A percentile compares a stretch with the other conserved stretches of the same genome.
Evolutionary conservation across 2,329 filamentous ascomycete genomes (phyloP).

Genomic region (Pyricularia sp.): DNA sequence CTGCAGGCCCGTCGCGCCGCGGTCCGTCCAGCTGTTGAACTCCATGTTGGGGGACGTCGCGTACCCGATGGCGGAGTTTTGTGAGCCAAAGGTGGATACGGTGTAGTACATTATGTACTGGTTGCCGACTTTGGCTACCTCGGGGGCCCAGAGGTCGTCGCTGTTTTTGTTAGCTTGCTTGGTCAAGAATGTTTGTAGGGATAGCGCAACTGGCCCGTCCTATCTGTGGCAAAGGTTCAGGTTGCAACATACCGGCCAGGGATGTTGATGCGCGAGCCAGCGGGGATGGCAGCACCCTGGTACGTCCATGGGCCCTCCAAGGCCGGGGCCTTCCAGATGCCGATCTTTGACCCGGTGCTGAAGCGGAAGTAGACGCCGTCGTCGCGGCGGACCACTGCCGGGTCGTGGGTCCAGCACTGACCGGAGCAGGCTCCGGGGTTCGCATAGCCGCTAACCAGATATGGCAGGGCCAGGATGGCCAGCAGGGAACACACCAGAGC

Average conservation of each 20-base stretch:
- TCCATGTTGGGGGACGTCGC: constrained; percentile 36
- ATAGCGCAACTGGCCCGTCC: no score
- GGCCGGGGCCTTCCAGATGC: constrained; percentile 25
- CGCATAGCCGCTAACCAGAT: constrained; percentile 24
- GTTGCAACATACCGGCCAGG: constrained; percentile 16
- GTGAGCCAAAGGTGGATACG: constrained; percentile 50
- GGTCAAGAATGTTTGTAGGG: no score
- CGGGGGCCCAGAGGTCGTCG: constrained; percentile 38
- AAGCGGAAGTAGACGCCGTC: constrained; percentile 34
- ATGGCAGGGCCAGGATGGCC: neutral
- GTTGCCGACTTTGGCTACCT: constrained; percentile 46
- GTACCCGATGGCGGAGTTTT: constrained; percentile 51
- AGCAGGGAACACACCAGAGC: neutral
- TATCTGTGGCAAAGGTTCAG: no score
- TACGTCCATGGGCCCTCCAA: constrained; percentile 31
- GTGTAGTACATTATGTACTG: constrained; percentile 58
- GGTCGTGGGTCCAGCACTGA: constrained; percentile 21
- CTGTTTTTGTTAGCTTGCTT: neutral
- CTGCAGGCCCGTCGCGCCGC: constrained; percentile 42
- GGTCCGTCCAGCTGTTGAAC: constrained; percentile 52
- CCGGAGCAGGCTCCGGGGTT: constrained; percentile 22
- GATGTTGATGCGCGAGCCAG: constrained; percentile 25
- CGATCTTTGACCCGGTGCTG: constrained; percentile 29
- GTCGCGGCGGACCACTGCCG: constrained; percentile 25
- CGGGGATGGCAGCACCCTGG: constrained; percentile 25